These are phyloP conservation scores for Biancaea sappan DNA, from an alignment of 306 rosid genomes.

Conservation along the genomic window DNA sequence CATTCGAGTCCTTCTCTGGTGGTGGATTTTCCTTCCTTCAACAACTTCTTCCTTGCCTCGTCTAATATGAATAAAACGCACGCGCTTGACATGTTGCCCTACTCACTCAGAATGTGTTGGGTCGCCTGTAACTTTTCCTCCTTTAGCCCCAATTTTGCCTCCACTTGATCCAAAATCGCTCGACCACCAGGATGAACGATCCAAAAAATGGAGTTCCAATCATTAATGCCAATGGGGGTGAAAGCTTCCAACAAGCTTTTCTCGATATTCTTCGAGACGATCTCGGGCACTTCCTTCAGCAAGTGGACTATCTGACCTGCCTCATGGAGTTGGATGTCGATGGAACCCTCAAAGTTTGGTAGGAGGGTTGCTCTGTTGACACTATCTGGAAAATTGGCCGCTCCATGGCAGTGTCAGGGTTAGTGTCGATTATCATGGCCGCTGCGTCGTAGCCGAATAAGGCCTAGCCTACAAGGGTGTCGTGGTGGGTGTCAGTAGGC, in stretches of 20 bases:
- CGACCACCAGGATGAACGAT: constrained; percentile 73
- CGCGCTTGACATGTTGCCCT: constrained; percentile 64
- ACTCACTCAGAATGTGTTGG: constrained; percentile 52
- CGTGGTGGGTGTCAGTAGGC: constrained; percentile 57
- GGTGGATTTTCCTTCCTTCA: constrained; percentile 42
- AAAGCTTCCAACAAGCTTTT: constrained; percentile 60
- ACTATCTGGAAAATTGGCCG: constrained; percentile 48
- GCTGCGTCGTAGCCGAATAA: constrained; percentile 62
- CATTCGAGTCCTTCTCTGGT: constrained; percentile 61
- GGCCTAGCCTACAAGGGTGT: constrained; percentile 60
- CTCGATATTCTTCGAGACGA: constrained; percentile 62
- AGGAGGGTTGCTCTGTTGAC: constrained; percentile 53
- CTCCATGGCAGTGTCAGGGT: constrained; percentile 44
- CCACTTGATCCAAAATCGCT: constrained; percentile 63
- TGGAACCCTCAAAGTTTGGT: constrained; percentile 60
- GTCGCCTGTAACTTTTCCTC: constrained; percentile 50
- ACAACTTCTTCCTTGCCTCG: constrained; percentile 48
- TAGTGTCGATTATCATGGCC: constrained; percentile 49
- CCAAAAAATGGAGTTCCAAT: constrained; percentile 70
- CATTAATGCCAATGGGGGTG: constrained; percentile 47
- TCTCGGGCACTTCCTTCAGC: constrained; percentile 57
- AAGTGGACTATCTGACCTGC: constrained; percentile 61
- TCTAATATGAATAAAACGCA: constrained; percentile 61
- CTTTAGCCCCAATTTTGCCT: constrained; percentile 46
- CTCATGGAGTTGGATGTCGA: constrained; percentile 59